Percentiles rank a stretch among this genome's conserved stretches.
These are phyloP conservation scores for Rhypophila decipiens DNA, from an alignment of 495 filamentous ascomycete species.

Conservation along the genomic window DNA sequence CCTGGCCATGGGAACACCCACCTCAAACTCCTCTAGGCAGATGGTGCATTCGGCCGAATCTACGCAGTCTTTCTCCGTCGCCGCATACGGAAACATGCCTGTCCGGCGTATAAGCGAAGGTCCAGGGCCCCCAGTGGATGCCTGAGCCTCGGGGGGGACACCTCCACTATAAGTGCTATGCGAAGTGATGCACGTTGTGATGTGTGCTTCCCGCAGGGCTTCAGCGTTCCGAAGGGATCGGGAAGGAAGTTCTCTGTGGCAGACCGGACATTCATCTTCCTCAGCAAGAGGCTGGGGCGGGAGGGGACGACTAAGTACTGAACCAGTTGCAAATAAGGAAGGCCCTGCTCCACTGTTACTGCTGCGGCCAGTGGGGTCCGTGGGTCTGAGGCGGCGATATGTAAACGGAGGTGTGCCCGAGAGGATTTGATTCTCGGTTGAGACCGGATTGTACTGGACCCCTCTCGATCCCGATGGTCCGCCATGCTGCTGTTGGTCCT, in stretches of 20 bases:
- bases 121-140: constrained; percentile 20
- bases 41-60: constrained; percentile 84
- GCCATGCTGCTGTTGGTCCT: constrained; percentile 13
- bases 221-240: constrained; percentile 53
- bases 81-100: constrained; percentile 58
- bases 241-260: constrained; percentile 67
- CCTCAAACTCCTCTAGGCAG: constrained; percentile 92
- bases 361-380: no score
- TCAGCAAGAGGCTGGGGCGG: constrained; percentile 50
- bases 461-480: constrained; percentile 1
- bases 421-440: constrained; percentile 26
- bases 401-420: constrained; percentile 32
- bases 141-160: constrained; percentile 6
- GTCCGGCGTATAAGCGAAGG: constrained; percentile 37
- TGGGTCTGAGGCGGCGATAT: constrained; percentile 24
- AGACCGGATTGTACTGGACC: constrained; percentile 10
- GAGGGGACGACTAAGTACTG: constrained; percentile 16
- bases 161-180: constrained; percentile 34
- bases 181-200: constrained; percentile 64
- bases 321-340: constrained; percentile 2
- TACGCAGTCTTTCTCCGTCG: constrained; percentile 88
- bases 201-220: constrained; percentile 64
- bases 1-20: constrained; percentile 72
- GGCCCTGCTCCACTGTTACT: constrained; percentile 4
- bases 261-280: constrained; percentile 88